Conservation (phyloP, 306 rosid species). For the Corylus americana region DNA sequence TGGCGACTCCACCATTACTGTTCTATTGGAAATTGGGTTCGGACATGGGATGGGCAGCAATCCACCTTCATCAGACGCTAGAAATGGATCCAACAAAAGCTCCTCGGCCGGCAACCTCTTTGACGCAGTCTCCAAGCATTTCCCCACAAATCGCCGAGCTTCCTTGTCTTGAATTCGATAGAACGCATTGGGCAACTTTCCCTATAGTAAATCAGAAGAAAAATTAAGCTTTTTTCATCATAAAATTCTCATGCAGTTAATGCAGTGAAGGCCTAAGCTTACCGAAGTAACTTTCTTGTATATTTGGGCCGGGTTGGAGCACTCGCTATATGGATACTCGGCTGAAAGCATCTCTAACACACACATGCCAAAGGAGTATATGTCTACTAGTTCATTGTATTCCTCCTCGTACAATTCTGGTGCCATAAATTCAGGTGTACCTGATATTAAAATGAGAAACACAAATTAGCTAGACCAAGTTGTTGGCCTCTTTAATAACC, state of each 20-base stretch:
- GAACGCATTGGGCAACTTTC: slow-evolving; percentile 73
- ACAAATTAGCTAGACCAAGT: not conserved
- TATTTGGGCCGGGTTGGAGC: slow-evolving; percentile 94
- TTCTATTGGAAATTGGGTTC: slow-evolving; percentile 1
- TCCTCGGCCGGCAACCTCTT: slow-evolving; percentile 68
- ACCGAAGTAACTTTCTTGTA: slow-evolving; percentile 91
- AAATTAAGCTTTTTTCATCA: not conserved
- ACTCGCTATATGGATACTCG: slow-evolving; percentile 81
- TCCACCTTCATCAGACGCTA: slow-evolving; percentile 45
- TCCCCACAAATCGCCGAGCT: slow-evolving; percentile 68
- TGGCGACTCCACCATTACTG: slow-evolving; percentile 8
- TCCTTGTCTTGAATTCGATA: slow-evolving; percentile 63
- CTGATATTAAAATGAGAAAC: slow-evolving; percentile 28
- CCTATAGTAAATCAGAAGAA: slow-evolving; percentile 37
- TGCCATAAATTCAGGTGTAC: slow-evolving; percentile 97
- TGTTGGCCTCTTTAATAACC: too few species aligned
- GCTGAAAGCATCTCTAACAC: slow-evolving; percentile 84
- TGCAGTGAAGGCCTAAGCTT: slow-evolving; percentile 15
- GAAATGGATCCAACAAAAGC: slow-evolving; percentile 77
- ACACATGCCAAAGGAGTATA: slow-evolving; percentile 94
- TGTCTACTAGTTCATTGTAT: slow-evolving; percentile 75
- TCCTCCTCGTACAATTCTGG: slow-evolving; percentile 94
- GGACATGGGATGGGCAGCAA: slow-evolving; percentile 21
- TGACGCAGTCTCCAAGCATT: slow-evolving; percentile 64
- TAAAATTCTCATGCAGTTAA: too few species aligned